Base-by-base conservation (phyloP, 176 grass and related monocot species). In the Lolium perenne region DNA sequence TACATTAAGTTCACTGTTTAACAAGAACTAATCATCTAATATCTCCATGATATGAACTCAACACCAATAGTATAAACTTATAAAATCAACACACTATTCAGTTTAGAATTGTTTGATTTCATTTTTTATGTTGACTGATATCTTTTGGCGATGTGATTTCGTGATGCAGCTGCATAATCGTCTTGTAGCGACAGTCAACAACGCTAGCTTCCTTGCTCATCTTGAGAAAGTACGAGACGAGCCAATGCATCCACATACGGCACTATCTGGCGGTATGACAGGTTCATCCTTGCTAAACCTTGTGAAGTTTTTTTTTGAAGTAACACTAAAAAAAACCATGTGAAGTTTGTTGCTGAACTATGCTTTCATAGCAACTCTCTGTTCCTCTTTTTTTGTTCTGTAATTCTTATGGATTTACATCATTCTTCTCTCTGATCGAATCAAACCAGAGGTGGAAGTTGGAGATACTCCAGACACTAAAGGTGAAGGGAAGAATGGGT, bases 401-500 rank as follows among this genome's bases (percentile, higher is more conserved):
- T 15, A 76, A 35, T 35, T 35, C 16, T 7, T 25, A 64, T 13
- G 18, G 51, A 20, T 26, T 25, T 41, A 83, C 20, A 35, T 26
- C 53, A n/a, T 70, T 29, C 61, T 49, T 17, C 67, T 45, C 76
- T 60, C 41, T 74, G 20, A 48, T 55, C 22, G 6, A 82, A 82
- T 89, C 32, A 79, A 82, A 84, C 50, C 76, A 67, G 80, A 87
- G 76, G n/a, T 81, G 51, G 89, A 92, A 15, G 21, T 87, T 84
- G 76, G 87, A 46, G 94, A 95, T 69, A 41, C 92, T 83, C 57
- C 92, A 54, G 71, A 87, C 38, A 59, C 76, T 45, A 78, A 91
- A 78, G 93, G 76, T 91, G 87, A 88, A 55, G 84, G 75, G 76
- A 91, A 94, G 70, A 93, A 84, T 79, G 94, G 94, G 57, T 94